Evolutionary conservation across 495 filamentous ascomycete species (phyloP).

Genomic region (Beverwykella pulmonaria): DNA sequence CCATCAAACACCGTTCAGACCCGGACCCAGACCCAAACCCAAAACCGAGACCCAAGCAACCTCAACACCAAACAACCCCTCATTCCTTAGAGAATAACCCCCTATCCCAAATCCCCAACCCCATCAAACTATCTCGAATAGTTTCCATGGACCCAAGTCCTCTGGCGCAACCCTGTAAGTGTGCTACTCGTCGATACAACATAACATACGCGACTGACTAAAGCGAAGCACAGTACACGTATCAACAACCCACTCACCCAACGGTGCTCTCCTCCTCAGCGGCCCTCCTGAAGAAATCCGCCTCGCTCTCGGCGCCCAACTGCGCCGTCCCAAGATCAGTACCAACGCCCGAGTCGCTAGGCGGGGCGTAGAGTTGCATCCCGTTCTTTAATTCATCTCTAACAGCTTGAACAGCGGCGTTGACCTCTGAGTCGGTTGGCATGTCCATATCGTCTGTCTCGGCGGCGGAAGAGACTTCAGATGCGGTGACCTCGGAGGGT

Average conservation of each 20-base stretch:
- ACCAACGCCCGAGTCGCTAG: constrained; percentile 48
- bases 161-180: background rate
- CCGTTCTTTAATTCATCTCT: constrained; percentile 22
- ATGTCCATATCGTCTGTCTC: background rate
- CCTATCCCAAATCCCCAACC: background rate
- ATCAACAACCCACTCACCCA: constrained; percentile 15
- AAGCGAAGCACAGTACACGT: background rate
- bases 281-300: constrained; percentile 38
- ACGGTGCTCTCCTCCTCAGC: constrained; percentile 39
- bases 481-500: constrained; percentile 11
- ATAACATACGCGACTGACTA: background rate
- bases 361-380: constrained; percentile 36
- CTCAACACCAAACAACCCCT: background rate
- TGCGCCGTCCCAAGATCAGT: constrained; percentile 45
- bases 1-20: background rate
- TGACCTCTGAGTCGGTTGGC: constrained; percentile 9
- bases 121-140: background rate
- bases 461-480: constrained; percentile 15
- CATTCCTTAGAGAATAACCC: background rate
- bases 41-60: background rate
- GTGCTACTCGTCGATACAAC: background rate
- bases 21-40: background rate
- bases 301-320: constrained; percentile 29
- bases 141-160: background rate
- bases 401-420: constrained; percentile 11